These are phyloP conservation scores for Passalora sequoiae DNA, from an alignment of 2,329 filamentous ascomycete species.

Conservation along the genomic window DNA sequence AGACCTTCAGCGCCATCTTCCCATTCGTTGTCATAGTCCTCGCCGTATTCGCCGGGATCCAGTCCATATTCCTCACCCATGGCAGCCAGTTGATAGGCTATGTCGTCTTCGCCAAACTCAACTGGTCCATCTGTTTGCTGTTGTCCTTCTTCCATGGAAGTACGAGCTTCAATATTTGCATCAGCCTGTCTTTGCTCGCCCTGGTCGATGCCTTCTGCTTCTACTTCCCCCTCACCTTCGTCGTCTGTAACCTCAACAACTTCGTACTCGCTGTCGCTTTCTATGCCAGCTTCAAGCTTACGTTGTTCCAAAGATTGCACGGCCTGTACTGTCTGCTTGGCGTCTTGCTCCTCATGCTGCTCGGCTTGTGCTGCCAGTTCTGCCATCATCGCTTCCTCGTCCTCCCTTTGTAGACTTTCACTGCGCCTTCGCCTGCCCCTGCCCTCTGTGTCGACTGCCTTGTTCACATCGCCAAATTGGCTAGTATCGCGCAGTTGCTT, in stretches of 20 bases:
- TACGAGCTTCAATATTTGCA: conserved; percentile 38
- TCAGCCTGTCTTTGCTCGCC: conserved; percentile 49
- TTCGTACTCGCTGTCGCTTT: conserved; percentile 65
- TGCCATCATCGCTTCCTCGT: conserved; percentile 34
- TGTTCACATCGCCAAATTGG: conserved; percentile 18
- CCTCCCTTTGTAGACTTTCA: conserved; percentile 32
- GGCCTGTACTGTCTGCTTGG: conserved; percentile 36
- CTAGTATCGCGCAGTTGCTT: conserved; percentile 25
- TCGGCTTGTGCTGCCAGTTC: conserved; percentile 28
- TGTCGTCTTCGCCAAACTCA: conserved; percentile 91
- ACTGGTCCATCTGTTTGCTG: conserved; percentile 46
- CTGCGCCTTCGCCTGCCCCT: conserved; percentile 25
- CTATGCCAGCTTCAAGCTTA: conserved; percentile 22
- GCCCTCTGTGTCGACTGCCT: conserved; percentile 14
- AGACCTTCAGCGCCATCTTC: conserved; percentile 68
- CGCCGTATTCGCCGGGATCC: conserved; percentile 70
- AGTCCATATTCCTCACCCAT: conserved; percentile 84
- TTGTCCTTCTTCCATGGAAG: conserved; percentile 52
- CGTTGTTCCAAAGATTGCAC: conserved; percentile 19
- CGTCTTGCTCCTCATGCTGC: conserved; percentile 54
- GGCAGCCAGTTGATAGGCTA: conserved; percentile 81
- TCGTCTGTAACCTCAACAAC: conserved; percentile 67
- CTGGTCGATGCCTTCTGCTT: conserved; percentile 53
- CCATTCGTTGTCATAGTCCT: conserved; percentile 50
- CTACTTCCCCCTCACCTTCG: conserved; percentile 41